A percentile compares a stretch with the other conserved stretches of the same genome.
Conservation (phyloP, 352 stramenopile genomes). For the Phytophthora colocasiae region DNA sequence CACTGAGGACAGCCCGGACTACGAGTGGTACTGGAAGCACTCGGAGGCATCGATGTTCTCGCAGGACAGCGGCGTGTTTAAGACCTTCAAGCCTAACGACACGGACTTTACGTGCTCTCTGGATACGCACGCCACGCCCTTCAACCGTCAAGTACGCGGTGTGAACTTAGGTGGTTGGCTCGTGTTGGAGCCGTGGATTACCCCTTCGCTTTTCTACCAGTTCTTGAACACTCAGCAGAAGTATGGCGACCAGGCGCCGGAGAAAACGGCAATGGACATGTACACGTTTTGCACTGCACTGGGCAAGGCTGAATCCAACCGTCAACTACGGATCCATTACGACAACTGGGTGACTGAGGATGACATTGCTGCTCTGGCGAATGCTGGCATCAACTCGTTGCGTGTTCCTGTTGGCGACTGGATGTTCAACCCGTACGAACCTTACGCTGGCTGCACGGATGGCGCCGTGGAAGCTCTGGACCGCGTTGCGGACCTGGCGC, state of each 20-base stretch:
- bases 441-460: conserved; percentile 93
- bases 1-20: conserved; percentile 29
- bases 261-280: conserved; percentile 92
- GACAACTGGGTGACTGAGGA: conserved; percentile 95
- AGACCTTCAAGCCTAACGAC: conserved; percentile 71
- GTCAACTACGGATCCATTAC: conserved; percentile 94
- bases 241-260: conserved; percentile 76
- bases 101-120: conserved; percentile 69
- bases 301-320: conserved; percentile 90
- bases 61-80: conserved; percentile 57
- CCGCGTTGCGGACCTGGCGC: conserved; percentile 82
- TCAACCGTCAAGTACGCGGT: conserved; percentile 75
- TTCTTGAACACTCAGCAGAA: conserved; percentile 88
- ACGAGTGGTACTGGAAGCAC: conserved; percentile 81
- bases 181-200: conserved; percentile 98
- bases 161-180: conserved; percentile 96
- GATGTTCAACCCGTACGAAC: conserved; percentile 96
- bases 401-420: conserved; percentile 95
- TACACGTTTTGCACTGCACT: conserved; percentile 93
- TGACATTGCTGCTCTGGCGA: conserved; percentile 89
- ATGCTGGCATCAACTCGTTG: conserved; percentile 78
- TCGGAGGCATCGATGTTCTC: conserved; percentile 57
- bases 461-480: conserved; percentile 93
- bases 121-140: conserved; percentile 63
- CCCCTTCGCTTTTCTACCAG: conserved; percentile 96